phyloP scores from a whole-genome alignment of 2,329 filamentous ascomycete genomes.

The Cladosporium halotolerans region DNA sequence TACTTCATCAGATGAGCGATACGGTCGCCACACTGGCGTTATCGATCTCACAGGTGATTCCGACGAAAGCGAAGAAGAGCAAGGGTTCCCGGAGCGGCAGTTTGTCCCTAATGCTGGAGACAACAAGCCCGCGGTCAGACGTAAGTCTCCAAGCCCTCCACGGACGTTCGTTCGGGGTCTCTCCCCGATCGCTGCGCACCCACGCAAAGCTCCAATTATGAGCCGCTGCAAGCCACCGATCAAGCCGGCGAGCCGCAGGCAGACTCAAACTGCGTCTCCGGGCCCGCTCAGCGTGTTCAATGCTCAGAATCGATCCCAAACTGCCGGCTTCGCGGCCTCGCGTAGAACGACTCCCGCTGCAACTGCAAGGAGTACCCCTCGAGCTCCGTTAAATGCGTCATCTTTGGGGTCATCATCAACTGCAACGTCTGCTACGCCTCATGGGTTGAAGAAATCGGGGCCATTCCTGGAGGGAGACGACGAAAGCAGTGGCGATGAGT shows the following conservation, averaged over 20 bases:
- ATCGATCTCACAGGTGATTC: neutral
- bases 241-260: neutral
- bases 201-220: neutral
- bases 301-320: neutral
- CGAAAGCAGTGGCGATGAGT: neutral
- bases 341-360: neutral
- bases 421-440: neutral
- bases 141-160: neutral
- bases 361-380: neutral
- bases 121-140: neutral
- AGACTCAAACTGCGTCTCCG: neutral
- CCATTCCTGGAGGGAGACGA: neutral
- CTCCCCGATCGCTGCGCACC: neutral
- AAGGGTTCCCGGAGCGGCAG: neutral
- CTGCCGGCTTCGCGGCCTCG: too few relatives aligned
- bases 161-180: neutral
- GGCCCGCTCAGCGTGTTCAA: neutral
- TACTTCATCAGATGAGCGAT: neutral
- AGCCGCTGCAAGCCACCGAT: constrained; percentile 1
- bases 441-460: neutral
- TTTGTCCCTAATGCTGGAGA: constrained; percentile 3
- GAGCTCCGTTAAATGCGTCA: neutral
- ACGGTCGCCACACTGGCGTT: neutral
- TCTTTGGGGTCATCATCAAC: neutral
- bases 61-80: neutral